These are phyloP conservation scores for Thelonectria olida DNA, from an alignment of 2,329 filamentous ascomycete genomes.

Conservation along the genomic window DNA sequence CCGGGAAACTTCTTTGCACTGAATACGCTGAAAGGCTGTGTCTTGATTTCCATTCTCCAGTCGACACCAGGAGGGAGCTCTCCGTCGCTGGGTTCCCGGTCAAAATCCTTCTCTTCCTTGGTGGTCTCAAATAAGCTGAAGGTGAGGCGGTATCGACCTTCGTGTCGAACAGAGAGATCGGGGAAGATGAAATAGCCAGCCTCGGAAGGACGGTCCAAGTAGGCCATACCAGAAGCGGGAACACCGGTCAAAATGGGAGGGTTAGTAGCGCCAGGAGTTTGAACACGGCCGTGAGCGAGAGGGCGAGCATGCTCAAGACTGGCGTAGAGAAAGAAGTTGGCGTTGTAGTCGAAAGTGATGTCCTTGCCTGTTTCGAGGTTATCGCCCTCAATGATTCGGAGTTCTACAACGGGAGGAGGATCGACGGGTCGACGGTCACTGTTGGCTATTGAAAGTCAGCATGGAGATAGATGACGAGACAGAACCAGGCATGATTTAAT, in stretches of 20 bases:
- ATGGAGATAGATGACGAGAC: not conserved
- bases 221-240: constrained; percentile 94
- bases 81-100: constrained; percentile 59
- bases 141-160: constrained; percentile 89
- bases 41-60: constrained; percentile 91
- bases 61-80: constrained; percentile 69
- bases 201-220: constrained; percentile 84
- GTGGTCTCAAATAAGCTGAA: constrained; percentile 96
- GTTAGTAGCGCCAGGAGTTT: constrained; percentile 71
- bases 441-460: constrained; percentile 45
- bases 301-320: constrained; percentile 87
- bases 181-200: constrained; percentile 97
- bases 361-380: constrained; percentile 70
- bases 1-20: constrained; percentile 99
- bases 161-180: constrained; percentile 93
- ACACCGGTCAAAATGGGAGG: constrained; percentile 92
- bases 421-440: constrained; percentile 89
- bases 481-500: not conserved
- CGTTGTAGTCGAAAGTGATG: constrained; percentile 90
- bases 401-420: constrained; percentile 91
- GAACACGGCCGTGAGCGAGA: constrained; percentile 82
- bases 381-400: constrained; percentile 82
- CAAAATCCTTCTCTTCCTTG: constrained; percentile 83
- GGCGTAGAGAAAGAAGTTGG: constrained; percentile 96
- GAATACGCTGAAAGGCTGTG: constrained; percentile 85